Percentiles rank a stretch among this genome's conserved stretches.
Evolutionary conservation across 129 eudicot genomes (phyloP).

Genomic region (Flaveria robusta): DNA sequence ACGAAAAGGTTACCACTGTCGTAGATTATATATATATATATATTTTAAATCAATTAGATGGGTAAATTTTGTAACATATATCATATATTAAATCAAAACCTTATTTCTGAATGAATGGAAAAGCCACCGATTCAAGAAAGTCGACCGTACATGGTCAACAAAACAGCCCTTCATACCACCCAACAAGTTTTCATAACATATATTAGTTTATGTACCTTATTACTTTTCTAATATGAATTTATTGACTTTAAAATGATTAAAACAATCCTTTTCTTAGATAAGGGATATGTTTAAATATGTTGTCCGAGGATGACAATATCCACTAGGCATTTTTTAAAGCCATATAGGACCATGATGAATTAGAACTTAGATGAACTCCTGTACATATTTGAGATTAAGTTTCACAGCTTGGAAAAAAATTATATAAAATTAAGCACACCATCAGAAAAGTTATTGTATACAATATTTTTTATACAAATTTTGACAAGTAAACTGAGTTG

Average conservation of each 20-base stretch:
- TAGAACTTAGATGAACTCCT: neutral
- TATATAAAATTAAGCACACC: too few relatives aligned
- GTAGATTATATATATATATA: too few relatives aligned
- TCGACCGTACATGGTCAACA: neutral
- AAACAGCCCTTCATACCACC: slow-evolving; percentile 2
- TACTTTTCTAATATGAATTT: neutral
- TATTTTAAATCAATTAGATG: too few relatives aligned
- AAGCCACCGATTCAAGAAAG: neutral
- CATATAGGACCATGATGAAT: neutral
- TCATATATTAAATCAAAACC: neutral
- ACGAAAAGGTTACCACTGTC: too few relatives aligned
- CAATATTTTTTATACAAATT: too few relatives aligned
- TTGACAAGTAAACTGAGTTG: too few relatives aligned
- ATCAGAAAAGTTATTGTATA: too few relatives aligned
- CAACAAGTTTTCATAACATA: neutral
- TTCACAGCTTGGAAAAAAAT: neutral
- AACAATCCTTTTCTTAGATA: neutral
- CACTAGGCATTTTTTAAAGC: neutral
- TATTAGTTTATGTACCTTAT: neutral
- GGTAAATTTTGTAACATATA: neutral
- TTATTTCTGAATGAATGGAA: neutral
- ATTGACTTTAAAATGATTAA: neutral
- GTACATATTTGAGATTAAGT: neutral
- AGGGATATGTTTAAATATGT: neutral
- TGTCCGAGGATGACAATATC: neutral